Conservation (phyloP, 345 rosid species). For the Boechera stricta region DNA sequence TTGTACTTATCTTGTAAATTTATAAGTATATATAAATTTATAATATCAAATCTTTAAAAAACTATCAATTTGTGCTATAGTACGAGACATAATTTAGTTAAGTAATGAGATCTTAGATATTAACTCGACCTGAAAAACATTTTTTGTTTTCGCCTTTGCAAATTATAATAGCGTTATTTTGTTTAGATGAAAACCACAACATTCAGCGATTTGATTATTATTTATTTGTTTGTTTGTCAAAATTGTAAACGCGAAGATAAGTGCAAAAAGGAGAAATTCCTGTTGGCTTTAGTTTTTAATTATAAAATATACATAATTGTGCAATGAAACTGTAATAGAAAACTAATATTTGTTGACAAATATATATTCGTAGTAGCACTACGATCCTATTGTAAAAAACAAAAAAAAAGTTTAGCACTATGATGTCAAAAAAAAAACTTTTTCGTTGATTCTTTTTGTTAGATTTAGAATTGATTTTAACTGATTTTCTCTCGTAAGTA, state of each 20-base stretch:
- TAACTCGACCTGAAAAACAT: not conserved
- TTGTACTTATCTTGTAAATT: no score
- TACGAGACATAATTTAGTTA: no score
- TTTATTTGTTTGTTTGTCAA: no score
- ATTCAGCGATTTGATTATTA: no score
- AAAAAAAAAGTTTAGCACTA: not conserved
- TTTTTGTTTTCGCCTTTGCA: not conserved
- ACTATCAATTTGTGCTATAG: no score
- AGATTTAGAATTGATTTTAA: not conserved
- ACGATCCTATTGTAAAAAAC: not conserved
- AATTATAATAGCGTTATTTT: not conserved
- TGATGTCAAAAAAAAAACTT: not conserved
- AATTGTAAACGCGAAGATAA: no score
- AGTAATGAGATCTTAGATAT: not conserved
- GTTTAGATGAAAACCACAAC: not conserved
- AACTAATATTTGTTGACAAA: not conserved
- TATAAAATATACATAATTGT: not conserved
- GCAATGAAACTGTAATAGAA: not conserved
- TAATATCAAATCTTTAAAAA: not conserved
- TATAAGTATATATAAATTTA: no score
- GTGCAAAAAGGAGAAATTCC: no score
- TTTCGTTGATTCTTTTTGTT: not conserved
- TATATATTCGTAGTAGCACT: not conserved
- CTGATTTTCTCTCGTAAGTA: no score
- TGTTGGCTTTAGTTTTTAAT: no score